Evolutionary conservation across 371 early-diverging fungal genomes (phyloP).

Genomic region (Mortierella sp.): DNA sequence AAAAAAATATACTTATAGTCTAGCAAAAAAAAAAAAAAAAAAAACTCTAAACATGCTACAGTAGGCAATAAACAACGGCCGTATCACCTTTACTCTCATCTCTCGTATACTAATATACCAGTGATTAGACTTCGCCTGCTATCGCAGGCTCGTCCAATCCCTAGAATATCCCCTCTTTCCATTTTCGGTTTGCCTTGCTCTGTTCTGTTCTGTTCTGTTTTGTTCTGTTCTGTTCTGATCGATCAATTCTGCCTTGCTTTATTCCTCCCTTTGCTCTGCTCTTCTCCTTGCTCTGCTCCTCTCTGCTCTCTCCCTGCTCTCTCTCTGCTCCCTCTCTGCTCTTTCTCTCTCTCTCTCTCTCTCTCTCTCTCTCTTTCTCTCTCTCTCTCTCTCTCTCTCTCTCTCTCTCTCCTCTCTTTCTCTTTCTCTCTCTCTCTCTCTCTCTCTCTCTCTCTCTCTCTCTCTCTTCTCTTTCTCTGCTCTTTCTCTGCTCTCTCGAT

Average conservation of each 20-base stretch:
- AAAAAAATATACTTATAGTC: too few relatives aligned
- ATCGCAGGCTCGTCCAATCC: too few relatives aligned
- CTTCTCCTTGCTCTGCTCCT: background rate
- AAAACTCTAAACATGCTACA: too few relatives aligned
- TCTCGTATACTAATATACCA: too few relatives aligned
- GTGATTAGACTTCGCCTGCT: too few relatives aligned
- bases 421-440: background rate
- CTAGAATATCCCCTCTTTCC: too few relatives aligned
- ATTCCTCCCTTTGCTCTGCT: background rate
- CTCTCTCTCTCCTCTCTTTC: background rate
- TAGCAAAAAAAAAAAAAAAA: too few relatives aligned
- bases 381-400: background rate
- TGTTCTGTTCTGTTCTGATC: background rate
- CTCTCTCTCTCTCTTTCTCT: background rate
- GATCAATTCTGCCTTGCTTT: too few relatives aligned
- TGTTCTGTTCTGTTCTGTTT: background rate
- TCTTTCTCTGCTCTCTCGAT: too few relatives aligned
- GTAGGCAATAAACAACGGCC: too few relatives aligned
- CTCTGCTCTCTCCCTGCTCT: background rate
- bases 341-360: background rate
- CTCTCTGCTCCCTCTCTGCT: background rate
- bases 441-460: background rate
- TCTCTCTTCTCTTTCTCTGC: background rate
- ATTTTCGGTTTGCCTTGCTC: background rate
- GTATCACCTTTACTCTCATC: too few relatives aligned